Evolutionary conservation across 768 basidiomycete species (phyloP), one percentile per base, ranked within the genome.

Genomic region (Suillus decipiens): DNA sequence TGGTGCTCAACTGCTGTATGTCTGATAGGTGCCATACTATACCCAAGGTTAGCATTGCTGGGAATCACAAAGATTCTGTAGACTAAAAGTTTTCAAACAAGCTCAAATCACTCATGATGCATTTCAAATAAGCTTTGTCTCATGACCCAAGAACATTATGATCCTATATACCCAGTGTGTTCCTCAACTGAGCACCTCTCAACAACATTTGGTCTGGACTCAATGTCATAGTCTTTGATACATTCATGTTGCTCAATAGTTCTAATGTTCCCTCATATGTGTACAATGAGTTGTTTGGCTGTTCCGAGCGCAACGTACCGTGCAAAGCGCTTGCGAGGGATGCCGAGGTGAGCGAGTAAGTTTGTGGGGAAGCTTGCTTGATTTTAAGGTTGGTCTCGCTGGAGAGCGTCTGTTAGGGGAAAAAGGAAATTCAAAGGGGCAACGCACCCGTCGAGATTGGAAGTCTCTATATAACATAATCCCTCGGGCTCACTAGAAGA

Each of bases 351-450:
- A 98, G 82, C 6, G 82, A 70, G 0, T 91, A 78, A 1, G 95
- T 98, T 39, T 93, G 87, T 1, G 92, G 80, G 3, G 92, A 92
- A 0, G 93, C 93, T 77, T 99, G 95, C 72, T 99, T 99, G 77
- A 99, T 99, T 80, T 99, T 99, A 68, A 99, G 84, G 71, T 99
- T 99, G 5, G 97, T 99, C 79, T 99, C 97, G 31, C 95, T 95
- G 68, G 1, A 12, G 28, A 17, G 53, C 1, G 8, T 61, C 36
- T 69, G 64, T 56, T 1, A 17, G 37, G 41, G 31, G 19, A 3
- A 1, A 1, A 15, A 3, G 3, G 24, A 1, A 63, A 60, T 56
- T 47, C 14, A 19, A 37, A n/a, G 5, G 9, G 50, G 17, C 31
- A 36, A 67, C 78, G 67, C 81, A 96, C 95, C 96, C 97, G 70